A percentile compares a stretch with the other conserved stretches of the same genome.
Conservation (phyloP, 306 rosid species). For the Lathyrus sativus region DNA sequence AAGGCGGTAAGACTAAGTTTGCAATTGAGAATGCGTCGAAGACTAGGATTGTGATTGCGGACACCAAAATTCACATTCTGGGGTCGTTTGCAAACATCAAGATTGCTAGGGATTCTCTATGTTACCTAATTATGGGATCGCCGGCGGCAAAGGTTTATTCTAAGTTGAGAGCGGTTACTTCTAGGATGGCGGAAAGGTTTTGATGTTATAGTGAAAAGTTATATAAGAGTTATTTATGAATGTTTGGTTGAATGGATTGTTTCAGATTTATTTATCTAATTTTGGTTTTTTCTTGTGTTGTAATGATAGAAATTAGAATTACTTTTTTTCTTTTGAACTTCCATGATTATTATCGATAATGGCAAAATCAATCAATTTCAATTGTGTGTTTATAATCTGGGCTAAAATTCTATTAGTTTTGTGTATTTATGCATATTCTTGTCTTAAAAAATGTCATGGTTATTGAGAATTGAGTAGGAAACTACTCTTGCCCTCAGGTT, state of each 20-base stretch:
- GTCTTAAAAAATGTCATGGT: background rate
- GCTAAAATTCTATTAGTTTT: background rate
- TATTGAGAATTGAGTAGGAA: background rate
- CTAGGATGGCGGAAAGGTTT: constrained; percentile 83
- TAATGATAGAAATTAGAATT: background rate
- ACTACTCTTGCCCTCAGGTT: no score
- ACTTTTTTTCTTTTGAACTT: background rate
- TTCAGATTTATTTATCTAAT: background rate
- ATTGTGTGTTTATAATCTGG: background rate
- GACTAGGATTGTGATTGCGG: constrained; percentile 86
- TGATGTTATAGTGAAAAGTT: constrained; percentile 34
- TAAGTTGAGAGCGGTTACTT: constrained; percentile 72
- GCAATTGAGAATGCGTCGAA: constrained; percentile 85
- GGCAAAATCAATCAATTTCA: background rate
- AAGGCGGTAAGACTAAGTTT: constrained; percentile 86
- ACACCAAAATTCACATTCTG: constrained; percentile 81
- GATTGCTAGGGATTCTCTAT: constrained; percentile 82
- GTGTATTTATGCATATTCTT: background rate
- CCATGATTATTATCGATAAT: background rate
- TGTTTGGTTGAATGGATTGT: background rate
- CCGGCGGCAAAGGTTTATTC: constrained; percentile 89
- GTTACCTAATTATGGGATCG: constrained; percentile 83
- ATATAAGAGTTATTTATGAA: background rate
- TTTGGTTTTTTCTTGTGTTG: background rate
- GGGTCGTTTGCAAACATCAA: constrained; percentile 84